Base-by-base conservation (phyloP, 2,329 filamentous ascomycete species). In the Davidsoniella australis region DNA sequence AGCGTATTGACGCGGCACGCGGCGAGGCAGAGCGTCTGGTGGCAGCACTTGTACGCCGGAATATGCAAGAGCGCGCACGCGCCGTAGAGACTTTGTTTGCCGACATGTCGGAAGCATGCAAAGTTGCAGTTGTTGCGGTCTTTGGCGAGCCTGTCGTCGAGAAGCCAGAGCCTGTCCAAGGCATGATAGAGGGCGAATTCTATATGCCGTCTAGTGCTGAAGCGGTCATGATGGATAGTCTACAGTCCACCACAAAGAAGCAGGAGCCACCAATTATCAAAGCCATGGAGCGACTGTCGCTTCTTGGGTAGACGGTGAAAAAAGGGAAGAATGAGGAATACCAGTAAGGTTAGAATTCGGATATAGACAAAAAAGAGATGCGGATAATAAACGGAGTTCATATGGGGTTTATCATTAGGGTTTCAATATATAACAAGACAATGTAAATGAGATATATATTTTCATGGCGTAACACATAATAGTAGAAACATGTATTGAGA, bases 31-130 rank as follows among this genome's bases (percentile, higher is more conserved):
- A 78, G 59, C 67, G 79, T 14, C 70, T 96, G 6, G 74, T 94
- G 0, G 78, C 83, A 55, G 87, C 82, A 0, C 67, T 96, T 51
- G 70, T 87, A 54, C 73, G 87, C 50, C 69, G 91, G 33, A 76
- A 76, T 17, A 96, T 96, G 91, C 73, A 84, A 41, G 91, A 96
- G 68, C 73, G 87, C 45, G 91, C 87, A 4, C 71, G 78, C 12
- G 82, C 85, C 5, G 75, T 94, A 2, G 82, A 91, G 63, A 72
- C 68, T 7, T 73, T 85, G 23, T 77, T 89, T 66, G 71, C 66
- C 4, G 85, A 91, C 55, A 80, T 96, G 0, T 66, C 85, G 8
- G 78, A 75, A 41, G 72, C 77, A 54, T 94, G 85, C 61, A 65
- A 65, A 55, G 69, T 66, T 6, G 81, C 82, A 41, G 69, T 87